Evolutionary conservation across 768 basidiomycete genomes (phyloP).

Genomic region (Boletus rubropictus): DNA sequence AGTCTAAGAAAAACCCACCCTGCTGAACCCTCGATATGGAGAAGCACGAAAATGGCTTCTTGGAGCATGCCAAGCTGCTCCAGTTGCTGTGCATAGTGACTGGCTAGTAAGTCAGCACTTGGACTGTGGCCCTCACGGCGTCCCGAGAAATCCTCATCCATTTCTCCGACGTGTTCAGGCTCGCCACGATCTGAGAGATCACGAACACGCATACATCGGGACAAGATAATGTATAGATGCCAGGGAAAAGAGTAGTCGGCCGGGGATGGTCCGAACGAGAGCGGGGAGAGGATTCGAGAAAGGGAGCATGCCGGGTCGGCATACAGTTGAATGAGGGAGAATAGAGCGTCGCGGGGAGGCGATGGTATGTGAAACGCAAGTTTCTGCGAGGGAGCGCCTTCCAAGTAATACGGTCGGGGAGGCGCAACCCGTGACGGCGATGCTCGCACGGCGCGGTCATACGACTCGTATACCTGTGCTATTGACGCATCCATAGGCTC

Average conservation of each 20-base stretch:
- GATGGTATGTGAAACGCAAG: constrained; percentile 40
- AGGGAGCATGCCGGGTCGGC: constrained; percentile 66
- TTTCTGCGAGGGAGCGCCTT: constrained; percentile 23
- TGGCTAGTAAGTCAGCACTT: constrained; percentile 76
- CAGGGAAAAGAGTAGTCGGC: constrained; percentile 83
- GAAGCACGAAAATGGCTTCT: constrained; percentile 81
- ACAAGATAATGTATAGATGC: constrained; percentile 88
- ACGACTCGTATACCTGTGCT: constrained; percentile 60
- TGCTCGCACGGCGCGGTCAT: constrained; percentile 41
- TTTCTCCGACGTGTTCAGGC: constrained; percentile 32
- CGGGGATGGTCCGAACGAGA: constrained; percentile 69
- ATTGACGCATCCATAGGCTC: constrained; percentile 66
- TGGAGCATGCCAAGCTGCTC: constrained; percentile 77
- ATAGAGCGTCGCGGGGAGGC: constrained; percentile 64
- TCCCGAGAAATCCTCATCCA: constrained; percentile 39
- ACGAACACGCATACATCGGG: constrained; percentile 73
- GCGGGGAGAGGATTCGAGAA: constrained; percentile 63
- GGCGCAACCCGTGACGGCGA: constrained; percentile 39
- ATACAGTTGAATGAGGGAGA: constrained; percentile 72
- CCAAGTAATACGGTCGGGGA: constrained; percentile 57
- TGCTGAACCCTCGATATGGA: constrained; percentile 77
- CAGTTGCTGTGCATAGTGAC: constrained; percentile 80
- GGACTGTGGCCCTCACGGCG: constrained; percentile 71
- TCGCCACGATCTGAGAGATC: constrained; percentile 83
- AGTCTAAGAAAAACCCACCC: constrained; percentile 50